Conservation (phyloP, 108 stramenopile species). For the Cyclotella baltica region DNA sequence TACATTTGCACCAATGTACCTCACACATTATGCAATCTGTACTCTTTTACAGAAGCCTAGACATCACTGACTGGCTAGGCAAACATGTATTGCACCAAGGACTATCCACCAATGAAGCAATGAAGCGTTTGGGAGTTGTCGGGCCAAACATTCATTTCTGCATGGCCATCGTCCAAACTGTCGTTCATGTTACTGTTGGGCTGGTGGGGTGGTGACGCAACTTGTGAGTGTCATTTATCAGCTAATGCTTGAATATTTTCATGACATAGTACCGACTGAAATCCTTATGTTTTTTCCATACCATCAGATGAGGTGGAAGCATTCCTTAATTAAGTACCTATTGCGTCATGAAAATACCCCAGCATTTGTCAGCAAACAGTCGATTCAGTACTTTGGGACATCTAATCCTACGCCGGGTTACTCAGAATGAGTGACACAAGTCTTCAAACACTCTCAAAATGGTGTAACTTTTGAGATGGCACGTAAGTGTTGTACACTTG, state of each 20-base stretch:
- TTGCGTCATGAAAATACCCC: slow-evolving; percentile 54
- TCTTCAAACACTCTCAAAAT: slow-evolving; percentile 43
- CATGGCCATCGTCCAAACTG: slow-evolving; percentile 58
- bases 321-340: slow-evolving; percentile 32
- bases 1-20: background rate
- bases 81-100: slow-evolving; percentile 35
- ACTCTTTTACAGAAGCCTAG: slow-evolving; percentile 6
- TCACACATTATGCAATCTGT: background rate
- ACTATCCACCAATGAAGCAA: slow-evolving; percentile 49
- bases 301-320: slow-evolving; percentile 31
- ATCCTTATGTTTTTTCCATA: too few species aligned
- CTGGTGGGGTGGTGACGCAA: slow-evolving; percentile 57
- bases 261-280: too few species aligned
- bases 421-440: slow-evolving; percentile 51
- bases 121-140: slow-evolving; percentile 36
- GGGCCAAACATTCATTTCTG: slow-evolving; percentile 69
- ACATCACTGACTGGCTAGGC: slow-evolving; percentile 36
- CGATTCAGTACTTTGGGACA: slow-evolving; percentile 72
- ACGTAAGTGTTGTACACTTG: slow-evolving; percentile 14
- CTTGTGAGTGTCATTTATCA: slow-evolving; percentile 19
- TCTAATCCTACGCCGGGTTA: slow-evolving; percentile 77
- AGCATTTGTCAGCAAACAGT: slow-evolving; percentile 65
- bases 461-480: slow-evolving; percentile 46
- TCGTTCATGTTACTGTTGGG: slow-evolving; percentile 53
- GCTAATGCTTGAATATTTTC: too few species aligned